phyloP scores from a whole-genome alignment of 129 eudicot genomes.

The Kitagawia praeruptora region DNA sequence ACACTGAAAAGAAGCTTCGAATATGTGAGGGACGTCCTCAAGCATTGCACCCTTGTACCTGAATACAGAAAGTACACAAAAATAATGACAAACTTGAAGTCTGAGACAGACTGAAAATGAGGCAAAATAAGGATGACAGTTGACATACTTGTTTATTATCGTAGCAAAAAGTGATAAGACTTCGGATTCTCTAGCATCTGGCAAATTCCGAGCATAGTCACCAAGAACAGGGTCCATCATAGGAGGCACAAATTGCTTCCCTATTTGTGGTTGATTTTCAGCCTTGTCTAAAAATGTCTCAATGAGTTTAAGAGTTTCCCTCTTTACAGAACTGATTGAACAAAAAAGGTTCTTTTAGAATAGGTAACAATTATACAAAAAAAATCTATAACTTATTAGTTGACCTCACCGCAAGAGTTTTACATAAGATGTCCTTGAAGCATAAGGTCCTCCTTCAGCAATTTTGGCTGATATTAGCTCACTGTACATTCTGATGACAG shows the following conservation, averaged over 20 bases:
- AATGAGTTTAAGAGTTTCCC: slow-evolving; percentile 95
- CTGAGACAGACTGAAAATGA: background rate
- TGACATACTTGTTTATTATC: slow-evolving; percentile 78
- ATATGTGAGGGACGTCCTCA: slow-evolving; percentile 92
- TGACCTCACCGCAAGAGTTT: slow-evolving; percentile 77
- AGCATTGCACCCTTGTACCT: slow-evolving; percentile 92
- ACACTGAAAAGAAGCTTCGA: slow-evolving; percentile 90
- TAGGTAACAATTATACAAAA: background rate
- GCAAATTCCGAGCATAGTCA: slow-evolving; percentile 91
- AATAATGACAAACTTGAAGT: background rate
- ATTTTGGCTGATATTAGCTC: slow-evolving; percentile 86
- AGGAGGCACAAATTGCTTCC: slow-evolving; percentile 96
- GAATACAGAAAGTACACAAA: background rate
- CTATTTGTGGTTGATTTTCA: slow-evolving; percentile 93
- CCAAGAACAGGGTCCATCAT: slow-evolving; percentile 99
- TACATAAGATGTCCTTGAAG: slow-evolving; percentile 74
- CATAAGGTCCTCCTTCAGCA: slow-evolving; percentile 91
- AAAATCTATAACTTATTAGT: background rate
- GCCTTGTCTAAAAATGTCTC: slow-evolving; percentile 97
- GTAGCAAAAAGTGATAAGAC: slow-evolving; percentile 94
- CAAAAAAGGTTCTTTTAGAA: background rate
- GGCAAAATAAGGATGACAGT: background rate
- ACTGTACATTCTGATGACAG: slow-evolving; percentile 80
- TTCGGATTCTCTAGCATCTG: slow-evolving; percentile 98
- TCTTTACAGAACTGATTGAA: slow-evolving; percentile 76